These are phyloP conservation scores for Nemophila menziesii DNA, from an alignment of 257 asterid genomes.

Conservation along the genomic window DNA sequence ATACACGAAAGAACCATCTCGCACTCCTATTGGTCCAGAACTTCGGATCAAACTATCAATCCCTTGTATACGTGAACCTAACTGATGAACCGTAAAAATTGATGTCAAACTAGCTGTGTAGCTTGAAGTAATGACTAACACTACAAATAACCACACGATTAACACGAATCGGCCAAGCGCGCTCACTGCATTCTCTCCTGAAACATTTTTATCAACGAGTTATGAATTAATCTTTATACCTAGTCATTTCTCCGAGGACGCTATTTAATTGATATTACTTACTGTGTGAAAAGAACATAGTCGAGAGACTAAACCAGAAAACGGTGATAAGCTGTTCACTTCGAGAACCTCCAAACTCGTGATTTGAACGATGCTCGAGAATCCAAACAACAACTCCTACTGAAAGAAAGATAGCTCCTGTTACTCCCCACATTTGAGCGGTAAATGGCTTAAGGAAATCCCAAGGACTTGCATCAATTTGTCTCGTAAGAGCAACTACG, in stretches of 20 bases:
- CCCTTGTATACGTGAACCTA: constrained; percentile 64
- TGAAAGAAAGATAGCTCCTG: constrained; percentile 58
- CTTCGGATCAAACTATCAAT: constrained; percentile 55
- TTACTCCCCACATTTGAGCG: constrained; percentile 92
- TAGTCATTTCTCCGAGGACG: too few species aligned
- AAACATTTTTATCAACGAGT: background rate
- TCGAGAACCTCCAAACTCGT: constrained; percentile 87
- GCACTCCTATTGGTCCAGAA: constrained; percentile 76
- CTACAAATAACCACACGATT: constrained; percentile 85
- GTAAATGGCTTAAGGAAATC: constrained; percentile 85
- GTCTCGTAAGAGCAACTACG: constrained; percentile 50
- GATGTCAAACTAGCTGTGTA: constrained; percentile 98
- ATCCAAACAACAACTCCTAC: constrained; percentile 93
- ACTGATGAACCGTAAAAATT: constrained; percentile 83
- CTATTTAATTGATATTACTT: too few species aligned
- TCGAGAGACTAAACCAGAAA: constrained; percentile 94
- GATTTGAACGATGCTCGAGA: constrained; percentile 83
- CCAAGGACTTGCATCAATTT: constrained; percentile 68
- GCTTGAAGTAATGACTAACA: constrained; percentile 84
- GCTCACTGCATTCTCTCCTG: constrained; percentile 94
- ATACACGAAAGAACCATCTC: constrained; percentile 76
- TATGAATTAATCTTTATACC: background rate
- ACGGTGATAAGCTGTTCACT: constrained; percentile 63
- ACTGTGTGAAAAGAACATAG: constrained; percentile 96
- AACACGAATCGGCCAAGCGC: constrained; percentile 76